Evolutionary conservation across 192 early-diverging fungal genomes (phyloP), one percentile per base, ranked within the genome.

Genomic region (Spinellus fusiger): DNA sequence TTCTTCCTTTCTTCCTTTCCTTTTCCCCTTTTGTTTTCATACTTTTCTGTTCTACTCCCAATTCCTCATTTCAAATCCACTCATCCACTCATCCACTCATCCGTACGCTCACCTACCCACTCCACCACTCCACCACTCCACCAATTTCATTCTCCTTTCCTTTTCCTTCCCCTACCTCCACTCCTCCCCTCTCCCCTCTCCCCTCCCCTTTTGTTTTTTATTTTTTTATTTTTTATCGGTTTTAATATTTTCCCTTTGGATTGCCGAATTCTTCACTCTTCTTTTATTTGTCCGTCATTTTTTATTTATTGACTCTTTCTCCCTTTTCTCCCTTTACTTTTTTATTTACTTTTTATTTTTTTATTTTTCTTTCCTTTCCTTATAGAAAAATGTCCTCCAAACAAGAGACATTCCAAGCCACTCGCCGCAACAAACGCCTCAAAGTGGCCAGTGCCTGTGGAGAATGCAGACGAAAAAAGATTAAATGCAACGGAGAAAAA

Each of bases 401-500:
- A 37, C 18, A 55, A 37, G 29, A 55, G 33, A 12, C 18, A 33
- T 23, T 44, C 20, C 48, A 61, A 18, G 51, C 34, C 23, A 61
- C 59, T 25, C 48, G 59, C 25, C 59, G 59, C 34, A 44, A 44
- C 28, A 65, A 65, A 31, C 52, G 63, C 49, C 54, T 58, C 48
- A 65, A 65, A 44, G 56, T 65, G 5, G 47, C 48, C 23, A 65
- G 54, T 37, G 63, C 63, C 27, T 65, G 63, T 27, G 35, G 54
- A 22, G 63, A 65, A 48, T 65, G 63, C 44, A 34, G 63, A 23
- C 37, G 63, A 47, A 65, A 65, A 49, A 65, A 65, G 44, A 58
- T 52, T 22, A 65, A 65, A 18, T 65, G 63, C 40, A 58, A 65
- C 52, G 63, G 63, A 23, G 54, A 56, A 29, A 65, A 65, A 23